Percentiles rank a stretch among this genome's conserved stretches.
Conservation (phyloP, 495 filamentous ascomycete species). For the Cercophora samala region DNA sequence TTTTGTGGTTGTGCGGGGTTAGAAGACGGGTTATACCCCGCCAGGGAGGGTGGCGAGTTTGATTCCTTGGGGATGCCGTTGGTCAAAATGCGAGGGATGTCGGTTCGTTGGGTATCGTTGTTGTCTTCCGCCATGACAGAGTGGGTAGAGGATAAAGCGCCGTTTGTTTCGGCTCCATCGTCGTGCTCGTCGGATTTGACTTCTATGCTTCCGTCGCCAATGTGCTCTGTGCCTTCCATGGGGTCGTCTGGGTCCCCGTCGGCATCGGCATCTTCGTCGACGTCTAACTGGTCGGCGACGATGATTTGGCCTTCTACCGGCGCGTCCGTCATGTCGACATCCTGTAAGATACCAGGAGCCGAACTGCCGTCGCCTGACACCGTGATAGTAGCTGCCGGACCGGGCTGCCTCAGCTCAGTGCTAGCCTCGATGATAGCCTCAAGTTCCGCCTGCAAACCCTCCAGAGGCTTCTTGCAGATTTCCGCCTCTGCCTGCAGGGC, state of each 20-base stretch:
- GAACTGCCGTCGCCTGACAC: conserved; percentile 27
- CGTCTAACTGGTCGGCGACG: conserved; percentile 34
- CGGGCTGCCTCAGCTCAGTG: conserved; percentile 40
- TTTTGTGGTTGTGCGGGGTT: conserved; percentile 5
- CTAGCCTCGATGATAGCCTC: conserved; percentile 66
- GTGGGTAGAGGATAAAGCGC: conserved; percentile 26
- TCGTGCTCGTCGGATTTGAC: conserved; percentile 40
- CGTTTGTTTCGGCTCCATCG: conserved; percentile 33
- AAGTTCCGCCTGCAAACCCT: conserved; percentile 67
- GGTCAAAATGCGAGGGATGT: conserved; percentile 16
- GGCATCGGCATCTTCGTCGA: conserved; percentile 21
- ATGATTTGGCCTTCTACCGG: conserved; percentile 43
- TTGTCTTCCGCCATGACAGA: conserved; percentile 20
- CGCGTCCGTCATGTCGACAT: conserved; percentile 49
- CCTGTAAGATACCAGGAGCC: conserved; percentile 32
- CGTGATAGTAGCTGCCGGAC: conserved; percentile 16
- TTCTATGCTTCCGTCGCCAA: conserved; percentile 39
- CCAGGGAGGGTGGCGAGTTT: conserved; percentile 39
- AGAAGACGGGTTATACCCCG: conserved; percentile 27
- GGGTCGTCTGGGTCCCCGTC: conserved; percentile 19
- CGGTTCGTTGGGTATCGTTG: conserved; percentile 18
- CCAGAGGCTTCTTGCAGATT: conserved; percentile 63
- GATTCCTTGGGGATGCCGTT: conserved; percentile 35
- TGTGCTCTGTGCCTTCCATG: conserved; percentile 26
- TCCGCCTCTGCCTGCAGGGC: conserved; percentile 78